Evolutionary conservation across 805 yeast genomes (phyloP).

Genomic region (Lipomyces kockii): DNA sequence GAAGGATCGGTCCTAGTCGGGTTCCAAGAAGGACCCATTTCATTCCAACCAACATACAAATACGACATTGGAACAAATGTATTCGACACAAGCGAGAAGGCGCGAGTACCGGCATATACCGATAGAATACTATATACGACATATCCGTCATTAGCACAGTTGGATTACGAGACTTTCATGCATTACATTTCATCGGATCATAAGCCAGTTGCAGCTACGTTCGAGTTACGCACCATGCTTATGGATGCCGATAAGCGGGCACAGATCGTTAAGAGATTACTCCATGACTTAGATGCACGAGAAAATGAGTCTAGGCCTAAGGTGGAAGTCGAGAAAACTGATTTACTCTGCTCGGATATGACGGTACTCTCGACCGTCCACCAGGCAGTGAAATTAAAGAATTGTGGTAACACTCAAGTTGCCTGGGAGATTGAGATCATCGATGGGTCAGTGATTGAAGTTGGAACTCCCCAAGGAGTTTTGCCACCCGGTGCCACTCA

Average conservation of each 20-base stretch:
- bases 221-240: conserved; percentile 43
- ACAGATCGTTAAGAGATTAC: conserved; percentile 47
- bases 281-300: conserved; percentile 51
- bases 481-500: conserved; percentile 39
- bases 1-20: conserved; percentile 49
- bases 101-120: conserved; percentile 61
- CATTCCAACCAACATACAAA: conserved; percentile 62
- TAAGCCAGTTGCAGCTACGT: conserved; percentile 56
- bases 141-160: conserved; percentile 32
- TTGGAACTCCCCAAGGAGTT: conserved; percentile 38
- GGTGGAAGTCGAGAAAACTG: conserved; percentile 49
- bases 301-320: conserved; percentile 53
- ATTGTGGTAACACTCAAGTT: conserved; percentile 48
- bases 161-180: conserved; percentile 40
- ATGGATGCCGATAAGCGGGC: conserved; percentile 49
- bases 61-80: conserved; percentile 42
- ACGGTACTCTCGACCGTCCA: conserved; percentile 39
- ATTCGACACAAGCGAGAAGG: conserved; percentile 37
- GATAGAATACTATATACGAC: conserved; percentile 57
- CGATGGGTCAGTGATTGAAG: conserved; percentile 37
- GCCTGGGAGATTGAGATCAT: conserved; percentile 48
- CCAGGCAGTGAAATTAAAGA: conserved; percentile 45
- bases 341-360: conserved; percentile 42
- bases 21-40: conserved; percentile 54
- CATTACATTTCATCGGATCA: conserved; percentile 57